Base-by-base conservation (phyloP, 225 moss, liverwort and hornwort species). In the Lunularia cruciata region DNA sequence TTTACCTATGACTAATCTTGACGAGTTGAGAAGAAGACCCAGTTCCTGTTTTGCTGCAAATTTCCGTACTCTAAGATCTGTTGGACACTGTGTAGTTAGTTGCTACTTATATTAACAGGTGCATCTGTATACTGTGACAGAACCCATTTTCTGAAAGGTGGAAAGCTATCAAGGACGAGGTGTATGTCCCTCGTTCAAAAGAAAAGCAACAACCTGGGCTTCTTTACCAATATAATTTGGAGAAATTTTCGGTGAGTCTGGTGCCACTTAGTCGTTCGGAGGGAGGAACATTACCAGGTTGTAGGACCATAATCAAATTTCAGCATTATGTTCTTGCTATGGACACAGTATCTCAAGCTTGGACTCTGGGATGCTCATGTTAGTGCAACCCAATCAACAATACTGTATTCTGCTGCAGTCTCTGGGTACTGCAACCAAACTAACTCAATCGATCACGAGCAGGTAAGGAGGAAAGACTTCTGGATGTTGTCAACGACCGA, bases 391-490 rank as follows among this genome's bases (percentile, higher is more conserved):
- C n/a, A n/a, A n/a, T n/a, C n/a, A n/a, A n/a, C n/a, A n/a, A n/a
- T n/a, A n/a, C n/a, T n/a, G n/a, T n/a, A n/a, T n/a, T n/a, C n/a
- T n/a, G n/a, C 40, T 40, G 15, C 33, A 34, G 40, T 20, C 20
- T 6, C 32, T 51, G 34, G 23, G 39, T 48, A 35, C 28, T 39
- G 36, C 23, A 42, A n/a, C n/a, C n/a, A n/a, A n/a, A n/a, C n/a
- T n/a, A n/a, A n/a, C 15, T 18, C 25, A 12, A 5, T 33, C 26
- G 23, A 32, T 49, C 15, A 3, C n/a, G 5, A 76, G 69, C 86
- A 94, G 94, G 87, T 94, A 72, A 79, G 96, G 78, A 87, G 90
- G 36, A 96, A 96, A 65, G 87, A 92, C 59, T 96, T 96, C 55
- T 96, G 85, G 83, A 83, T 87, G 90, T 81, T 96, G 20, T 87